phyloP scores from a whole-genome alignment of 768 basidiomycete genomes.

The Xerocomellus intermedius region DNA sequence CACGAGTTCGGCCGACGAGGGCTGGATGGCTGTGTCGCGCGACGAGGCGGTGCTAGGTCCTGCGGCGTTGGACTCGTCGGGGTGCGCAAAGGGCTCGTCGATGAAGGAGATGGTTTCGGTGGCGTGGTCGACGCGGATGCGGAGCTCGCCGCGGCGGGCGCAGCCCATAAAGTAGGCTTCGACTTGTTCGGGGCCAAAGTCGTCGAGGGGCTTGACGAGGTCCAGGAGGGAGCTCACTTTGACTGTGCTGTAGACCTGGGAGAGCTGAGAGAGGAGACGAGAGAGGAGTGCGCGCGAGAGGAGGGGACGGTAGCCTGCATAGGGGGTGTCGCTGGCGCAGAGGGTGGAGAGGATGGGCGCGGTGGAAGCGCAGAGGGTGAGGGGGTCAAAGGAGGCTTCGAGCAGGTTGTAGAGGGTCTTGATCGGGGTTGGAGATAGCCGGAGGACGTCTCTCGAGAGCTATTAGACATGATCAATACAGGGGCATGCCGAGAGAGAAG shows the following conservation, averaged over 20 bases:
- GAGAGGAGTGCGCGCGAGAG: slow-evolving; percentile 90
- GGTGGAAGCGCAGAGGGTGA: slow-evolving; percentile 75
- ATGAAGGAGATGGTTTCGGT: slow-evolving; percentile 81
- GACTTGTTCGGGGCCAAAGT: slow-evolving; percentile 62
- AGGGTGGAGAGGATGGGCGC: slow-evolving; percentile 75
- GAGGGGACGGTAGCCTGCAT: slow-evolving; percentile 82
- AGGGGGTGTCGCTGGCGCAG: slow-evolving; percentile 42
- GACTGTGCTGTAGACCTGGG: slow-evolving; percentile 89
- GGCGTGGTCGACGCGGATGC: slow-evolving; percentile 85
- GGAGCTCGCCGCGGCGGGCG: slow-evolving; percentile 82
- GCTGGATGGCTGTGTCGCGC: slow-evolving; percentile 60
- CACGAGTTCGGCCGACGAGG: slow-evolving; percentile 67
- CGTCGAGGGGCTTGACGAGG: slow-evolving; percentile 74
- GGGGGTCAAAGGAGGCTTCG: slow-evolving; percentile 91
- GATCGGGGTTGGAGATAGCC: slow-evolving; percentile 69
- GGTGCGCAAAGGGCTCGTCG: slow-evolving; percentile 64
- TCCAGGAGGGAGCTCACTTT: slow-evolving; percentile 73
- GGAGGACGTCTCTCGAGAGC: slow-evolving; percentile 82
- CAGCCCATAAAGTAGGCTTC: slow-evolving; percentile 95
- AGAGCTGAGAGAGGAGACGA: slow-evolving; percentile 85
- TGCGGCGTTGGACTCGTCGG: slow-evolving; percentile 34
- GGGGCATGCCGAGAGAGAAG: background rate
- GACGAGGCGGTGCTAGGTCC: slow-evolving; percentile 16
- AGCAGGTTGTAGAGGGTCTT: slow-evolving; percentile 83
- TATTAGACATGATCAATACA: slow-evolving; percentile 28